phyloP scores from a whole-genome alignment of 495 filamentous ascomycete genomes.

The Tuber melanosporum region DNA sequence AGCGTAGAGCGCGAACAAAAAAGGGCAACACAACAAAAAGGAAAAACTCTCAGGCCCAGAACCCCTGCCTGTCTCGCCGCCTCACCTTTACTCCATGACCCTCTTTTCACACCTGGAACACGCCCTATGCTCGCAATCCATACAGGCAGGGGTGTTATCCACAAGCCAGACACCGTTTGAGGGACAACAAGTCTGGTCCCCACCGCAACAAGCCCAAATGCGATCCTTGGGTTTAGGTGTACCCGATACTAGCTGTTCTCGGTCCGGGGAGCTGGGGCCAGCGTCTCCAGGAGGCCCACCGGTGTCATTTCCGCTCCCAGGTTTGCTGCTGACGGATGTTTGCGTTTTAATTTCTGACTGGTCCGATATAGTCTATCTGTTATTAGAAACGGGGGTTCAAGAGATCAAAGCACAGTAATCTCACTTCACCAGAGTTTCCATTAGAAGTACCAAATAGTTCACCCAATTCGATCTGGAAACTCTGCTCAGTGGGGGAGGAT shows the following conservation, averaged over 20 bases:
- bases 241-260: no score
- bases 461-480: neutral
- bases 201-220: neutral
- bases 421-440: neutral
- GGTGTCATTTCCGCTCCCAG: neutral
- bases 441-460: neutral
- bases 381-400: neutral
- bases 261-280: neutral
- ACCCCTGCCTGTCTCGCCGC: neutral
- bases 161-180: neutral
- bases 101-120: neutral
- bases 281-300: neutral
- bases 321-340: no score
- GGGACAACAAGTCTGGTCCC: neutral
- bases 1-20: neutral
- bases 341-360: neutral
- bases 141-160: neutral
- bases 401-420: neutral
- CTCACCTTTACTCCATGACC: neutral
- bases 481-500: neutral
- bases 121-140: neutral
- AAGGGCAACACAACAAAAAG: neutral
- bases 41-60: neutral
- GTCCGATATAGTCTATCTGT: neutral
- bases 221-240: neutral